Base-by-base conservation (phyloP, 257 asterid genomes). In the Anisodus tanguticus region DNA sequence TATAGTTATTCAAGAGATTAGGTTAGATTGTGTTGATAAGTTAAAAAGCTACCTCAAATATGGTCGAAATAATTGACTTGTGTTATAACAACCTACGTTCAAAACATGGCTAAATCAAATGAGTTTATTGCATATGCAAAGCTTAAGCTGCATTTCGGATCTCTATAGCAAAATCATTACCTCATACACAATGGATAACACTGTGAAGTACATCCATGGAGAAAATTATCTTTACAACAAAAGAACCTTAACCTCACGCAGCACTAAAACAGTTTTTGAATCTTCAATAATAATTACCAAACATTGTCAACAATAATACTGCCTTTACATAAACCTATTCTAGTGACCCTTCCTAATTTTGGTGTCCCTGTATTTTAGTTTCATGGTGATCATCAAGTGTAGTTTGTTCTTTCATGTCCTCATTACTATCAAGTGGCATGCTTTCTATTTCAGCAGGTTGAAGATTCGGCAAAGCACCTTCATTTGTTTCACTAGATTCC, bases 361-460 rank as follows among this genome's bases (percentile, higher is more conserved):
- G 63, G 64, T 53, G 81, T 13, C n/a, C 80, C 81, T 22, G 62
- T 76, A 51, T 22, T 76, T 51, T 31, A 31, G 35, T 31, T 31
- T 31, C 35, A 31, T 31, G 35, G 35, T 43, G 60, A 19, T 9
- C 80, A 53, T 74, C 59, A 41, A 9, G 72, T 22, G 60, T 55
- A 22, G 66, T 69, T 45, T 58, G 82, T 53, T 53, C 84, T 49
- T 81, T 63, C 59, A 66, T 9, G 17, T 47, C 76, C 57, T 58
- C 58, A 87, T 53, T 74, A 8, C 11, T 3, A 39, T 82, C 84
- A 47, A 26, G 80, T 68, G 54, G n/a, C 60, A 26, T 67, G 77
- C 80, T 74, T 59, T 82, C 47, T 3, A 39, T 31, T 53, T 82
- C 84, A 47, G 84, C 12, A 82, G 45, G 16, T 41, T 82, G 80